Conservation (phyloP, 495 filamentous ascomycete species). For the Acidiella bohemica region DNA sequence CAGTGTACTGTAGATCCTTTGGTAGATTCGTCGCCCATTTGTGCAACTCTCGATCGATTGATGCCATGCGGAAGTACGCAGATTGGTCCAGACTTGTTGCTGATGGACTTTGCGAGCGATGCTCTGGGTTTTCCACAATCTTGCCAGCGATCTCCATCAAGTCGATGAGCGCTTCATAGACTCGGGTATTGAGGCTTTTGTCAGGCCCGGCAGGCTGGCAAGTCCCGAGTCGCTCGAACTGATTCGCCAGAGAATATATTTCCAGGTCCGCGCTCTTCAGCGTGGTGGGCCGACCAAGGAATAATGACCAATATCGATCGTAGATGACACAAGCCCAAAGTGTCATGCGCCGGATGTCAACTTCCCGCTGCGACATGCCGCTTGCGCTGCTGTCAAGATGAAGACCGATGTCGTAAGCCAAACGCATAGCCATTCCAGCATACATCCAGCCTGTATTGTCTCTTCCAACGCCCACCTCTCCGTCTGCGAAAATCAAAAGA, state of each 20-base stretch:
- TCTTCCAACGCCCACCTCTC: constrained; percentile 39
- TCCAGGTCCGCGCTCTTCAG: constrained; percentile 39
- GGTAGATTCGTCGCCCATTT: constrained; percentile 40
- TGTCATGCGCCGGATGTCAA: constrained; percentile 33
- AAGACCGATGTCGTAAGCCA: constrained; percentile 39
- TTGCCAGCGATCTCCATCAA: constrained; percentile 40
- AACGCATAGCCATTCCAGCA: constrained; percentile 35
- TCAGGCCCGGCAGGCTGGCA: constrained; percentile 22
- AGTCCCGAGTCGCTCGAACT: constrained; percentile 27
- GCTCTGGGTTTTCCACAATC: constrained; percentile 32
- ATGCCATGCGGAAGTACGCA: constrained; percentile 34
- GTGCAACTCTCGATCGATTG: constrained; percentile 37
- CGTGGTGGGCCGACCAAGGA: constrained; percentile 38
- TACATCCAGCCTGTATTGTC: constrained; percentile 43
- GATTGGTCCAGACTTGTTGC: constrained; percentile 28
- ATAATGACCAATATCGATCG: constrained; percentile 39
- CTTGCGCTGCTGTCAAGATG: constrained; percentile 30
- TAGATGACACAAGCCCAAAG: constrained; percentile 39
- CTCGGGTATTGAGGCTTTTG: constrained; percentile 30
- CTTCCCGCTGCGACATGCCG: constrained; percentile 31
- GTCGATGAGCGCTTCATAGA: constrained; percentile 36
- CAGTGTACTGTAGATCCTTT: constrained; percentile 34
- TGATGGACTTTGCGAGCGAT: constrained; percentile 7
- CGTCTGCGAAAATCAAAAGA: constrained; percentile 37
- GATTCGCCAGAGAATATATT: constrained; percentile 31